Base-by-base conservation (phyloP, 1,139 yeast genomes). In the Arxiozyma slooffiae region DNA sequence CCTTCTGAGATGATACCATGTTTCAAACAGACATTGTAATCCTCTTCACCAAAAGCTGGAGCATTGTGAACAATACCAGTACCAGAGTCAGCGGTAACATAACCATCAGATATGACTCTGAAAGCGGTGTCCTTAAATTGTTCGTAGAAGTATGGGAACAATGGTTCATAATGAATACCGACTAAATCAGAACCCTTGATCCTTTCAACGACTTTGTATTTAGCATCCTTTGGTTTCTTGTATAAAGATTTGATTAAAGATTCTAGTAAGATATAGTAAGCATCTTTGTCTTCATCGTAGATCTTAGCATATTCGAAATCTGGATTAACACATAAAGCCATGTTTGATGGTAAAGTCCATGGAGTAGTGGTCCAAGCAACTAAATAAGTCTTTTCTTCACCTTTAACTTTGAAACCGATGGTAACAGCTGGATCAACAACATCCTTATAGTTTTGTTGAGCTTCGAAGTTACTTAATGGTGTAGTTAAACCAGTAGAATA, bases 281-380 rank as follows among this genome's bases (percentile, higher is more conserved):
- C 79, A 60, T 85, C 86, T 60, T 83, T 81, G 56, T 82, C 89
- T 72, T 90, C 97, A 67, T 92, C 97, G 60, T 74, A 82, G 58
- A 94, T 85, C 74, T 92, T 94, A 60, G 86, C 85, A 66, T 92
- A 92, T 71, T 89, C 97, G 57, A 88, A 82, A 22, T 81, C 80
- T 49, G 97, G 95, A 72, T 92, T 80, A 46, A 92, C 97, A 63
- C 96, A 90, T 56, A 92, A 77, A 17, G 92, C 94, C 67, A 92
- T 73, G 71, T 92, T 92, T 24, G 96, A 86, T 46, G 98, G 98
- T 66, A 92, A 77, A 48, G 99, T 94, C 99, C 99, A 92, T 49
- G 99, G 99, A 40, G 99, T 92, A 56, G 99, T 92, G 44, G 99
- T 92, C 99, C 99, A 92, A 18, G 97, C 98, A 46, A 92, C 90